Percentiles rank a stretch among this genome's conserved stretches.
These are phyloP conservation scores for Debaryomycetaceae sp. DNA, from an alignment of 1,139 yeast species.

Conservation along the genomic window DNA sequence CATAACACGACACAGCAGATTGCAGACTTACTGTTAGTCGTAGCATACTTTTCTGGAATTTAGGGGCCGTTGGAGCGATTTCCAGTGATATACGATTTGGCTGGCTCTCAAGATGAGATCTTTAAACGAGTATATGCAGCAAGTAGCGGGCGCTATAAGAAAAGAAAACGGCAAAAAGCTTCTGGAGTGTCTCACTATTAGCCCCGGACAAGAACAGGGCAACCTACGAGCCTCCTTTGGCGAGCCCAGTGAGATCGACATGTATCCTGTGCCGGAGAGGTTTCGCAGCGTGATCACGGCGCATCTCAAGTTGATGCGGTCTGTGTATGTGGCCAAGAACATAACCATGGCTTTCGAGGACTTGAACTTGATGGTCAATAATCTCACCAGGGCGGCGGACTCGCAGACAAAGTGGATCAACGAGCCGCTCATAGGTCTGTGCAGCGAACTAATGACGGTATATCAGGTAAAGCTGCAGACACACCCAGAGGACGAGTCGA, in stretches of 20 bases:
- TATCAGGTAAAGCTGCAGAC: constrained; percentile 34
- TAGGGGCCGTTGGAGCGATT: no score
- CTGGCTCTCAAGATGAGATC: neutral
- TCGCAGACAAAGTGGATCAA: constrained; percentile 66
- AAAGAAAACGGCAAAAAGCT: constrained; percentile 19
- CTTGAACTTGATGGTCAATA: constrained; percentile 41
- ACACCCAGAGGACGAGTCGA: constrained; percentile 25
- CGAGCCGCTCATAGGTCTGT: constrained; percentile 50
- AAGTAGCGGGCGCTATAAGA: constrained; percentile 15
- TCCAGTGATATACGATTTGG: no score
- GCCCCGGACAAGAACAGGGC: constrained; percentile 30
- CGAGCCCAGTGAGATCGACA: constrained; percentile 41
- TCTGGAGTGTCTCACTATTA: constrained; percentile 28
- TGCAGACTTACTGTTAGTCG: no score
- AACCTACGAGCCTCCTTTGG: constrained; percentile 24
- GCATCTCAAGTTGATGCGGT: constrained; percentile 37
- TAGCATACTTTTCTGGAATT: no score
- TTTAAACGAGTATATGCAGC: constrained; percentile 17
- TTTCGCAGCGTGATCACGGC: constrained; percentile 31
- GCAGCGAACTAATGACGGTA: constrained; percentile 53
- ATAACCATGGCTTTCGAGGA: constrained; percentile 37
- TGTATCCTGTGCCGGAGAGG: constrained; percentile 34
- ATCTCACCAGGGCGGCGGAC: constrained; percentile 61
- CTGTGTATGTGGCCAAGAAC: constrained; percentile 34
- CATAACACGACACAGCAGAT: no score